Percentiles rank a stretch among this genome's conserved stretches.
Conservation (phyloP, 1,284 basidiomycete genomes). For the Peniophora sp. region DNA sequence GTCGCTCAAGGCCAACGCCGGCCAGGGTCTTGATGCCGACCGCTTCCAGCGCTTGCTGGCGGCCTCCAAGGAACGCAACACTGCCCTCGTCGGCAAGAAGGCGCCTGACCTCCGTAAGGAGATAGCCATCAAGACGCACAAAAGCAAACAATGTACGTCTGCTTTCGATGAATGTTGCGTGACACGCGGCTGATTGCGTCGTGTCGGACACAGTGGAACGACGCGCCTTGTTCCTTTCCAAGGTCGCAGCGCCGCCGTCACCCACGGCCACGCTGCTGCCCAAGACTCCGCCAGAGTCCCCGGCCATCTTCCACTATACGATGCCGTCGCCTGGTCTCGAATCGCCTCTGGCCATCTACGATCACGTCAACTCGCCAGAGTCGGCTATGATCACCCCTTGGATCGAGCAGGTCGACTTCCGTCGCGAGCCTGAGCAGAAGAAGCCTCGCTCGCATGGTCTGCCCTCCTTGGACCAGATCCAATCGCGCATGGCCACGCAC, state of each 20-base stretch:
- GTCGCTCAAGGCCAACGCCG: background rate
- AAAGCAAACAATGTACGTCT: constrained; percentile 57
- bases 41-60: constrained; percentile 1
- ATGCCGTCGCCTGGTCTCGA: constrained; percentile 60
- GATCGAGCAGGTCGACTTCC: constrained; percentile 63
- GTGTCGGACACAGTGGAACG: constrained; percentile 46
- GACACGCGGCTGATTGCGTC: background rate
- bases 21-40: background rate
- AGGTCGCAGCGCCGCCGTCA: constrained; percentile 57
- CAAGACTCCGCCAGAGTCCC: constrained; percentile 63
- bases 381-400: constrained; percentile 32
- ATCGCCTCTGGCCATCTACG: constrained; percentile 55
- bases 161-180: constrained; percentile 4
- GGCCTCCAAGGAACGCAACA: background rate
- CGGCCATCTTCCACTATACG: constrained; percentile 58
- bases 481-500: constrained; percentile 46
- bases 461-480: constrained; percentile 71
- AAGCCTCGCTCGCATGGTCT: constrained; percentile 20
- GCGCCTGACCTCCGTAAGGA: constrained; percentile 60
- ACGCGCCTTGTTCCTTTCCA: constrained; percentile 66
- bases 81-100: constrained; percentile 31
- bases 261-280: constrained; percentile 48
- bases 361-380: constrained; percentile 31
- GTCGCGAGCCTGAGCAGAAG: constrained; percentile 12
- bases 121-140: constrained; percentile 63